A percentile compares a stretch with the other conserved stretches of the same genome.
Conservation (phyloP, 345 rosid species). For the Arabis hirsuta region DNA sequence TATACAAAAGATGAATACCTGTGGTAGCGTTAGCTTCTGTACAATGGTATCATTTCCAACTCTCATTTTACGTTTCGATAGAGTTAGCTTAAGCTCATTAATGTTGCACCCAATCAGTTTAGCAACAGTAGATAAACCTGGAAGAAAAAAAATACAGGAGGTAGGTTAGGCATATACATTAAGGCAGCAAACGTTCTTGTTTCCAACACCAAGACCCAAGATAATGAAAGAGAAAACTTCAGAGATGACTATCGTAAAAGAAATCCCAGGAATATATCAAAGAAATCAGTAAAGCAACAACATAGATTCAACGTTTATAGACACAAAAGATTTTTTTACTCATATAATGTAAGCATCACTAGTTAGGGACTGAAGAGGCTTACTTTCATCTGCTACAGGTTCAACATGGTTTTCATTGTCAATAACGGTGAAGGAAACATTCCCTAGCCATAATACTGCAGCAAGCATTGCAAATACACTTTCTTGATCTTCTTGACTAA, state of each 20-base stretch:
- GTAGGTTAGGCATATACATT: not conserved
- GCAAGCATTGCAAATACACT: constrained; percentile 95
- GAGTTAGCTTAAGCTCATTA: constrained; percentile 68
- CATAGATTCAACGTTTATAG: not conserved
- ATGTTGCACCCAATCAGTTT: constrained; percentile 77
- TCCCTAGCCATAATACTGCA: constrained; percentile 98
- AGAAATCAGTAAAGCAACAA: constrained; percentile 28
- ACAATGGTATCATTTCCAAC: constrained; percentile 90
- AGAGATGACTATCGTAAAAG: constrained; percentile 3
- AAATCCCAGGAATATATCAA: not conserved
- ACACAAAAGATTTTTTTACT: constrained; percentile 4
- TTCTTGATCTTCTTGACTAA: constrained; percentile 94
- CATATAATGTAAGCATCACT: constrained; percentile 10
- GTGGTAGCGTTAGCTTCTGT: constrained; percentile 83
- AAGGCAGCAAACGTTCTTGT: constrained; percentile 10
- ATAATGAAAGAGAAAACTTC: constrained; percentile 24
- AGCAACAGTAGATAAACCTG: constrained; percentile 80
- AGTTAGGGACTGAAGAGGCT: constrained; percentile 39
- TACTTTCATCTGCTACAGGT: constrained; percentile 83
- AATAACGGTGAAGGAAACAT: constrained; percentile 69
- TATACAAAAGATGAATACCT: constrained; percentile 54
- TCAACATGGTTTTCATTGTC: constrained; percentile 98
- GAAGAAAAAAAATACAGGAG: constrained; percentile 11
- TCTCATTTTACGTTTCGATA: constrained; percentile 93
- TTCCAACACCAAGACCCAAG: constrained; percentile 15